Percentiles rank a stretch among this genome's conserved stretches.
phyloP scores from a whole-genome alignment of 768 basidiomycete species.

The Kwoniella newhampshirensis region DNA sequence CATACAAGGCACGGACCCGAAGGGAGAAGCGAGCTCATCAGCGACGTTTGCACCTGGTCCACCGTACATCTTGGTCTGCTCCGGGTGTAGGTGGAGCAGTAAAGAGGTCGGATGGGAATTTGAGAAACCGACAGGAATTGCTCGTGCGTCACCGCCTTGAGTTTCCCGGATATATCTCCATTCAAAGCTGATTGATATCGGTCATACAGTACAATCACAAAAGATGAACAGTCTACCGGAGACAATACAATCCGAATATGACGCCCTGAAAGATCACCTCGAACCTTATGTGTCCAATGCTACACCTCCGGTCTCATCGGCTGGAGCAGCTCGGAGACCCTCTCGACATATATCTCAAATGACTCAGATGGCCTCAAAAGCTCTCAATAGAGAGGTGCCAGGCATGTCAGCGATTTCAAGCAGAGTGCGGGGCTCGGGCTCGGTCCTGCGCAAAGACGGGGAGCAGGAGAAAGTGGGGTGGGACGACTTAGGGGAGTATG shows the following conservation, averaged over 20 bases:
- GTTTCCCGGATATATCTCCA: too few relatives aligned
- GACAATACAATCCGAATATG: conserved; percentile 74
- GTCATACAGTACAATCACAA: conserved; percentile 84
- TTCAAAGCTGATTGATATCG: too few relatives aligned
- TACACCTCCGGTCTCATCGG: conserved; percentile 22
- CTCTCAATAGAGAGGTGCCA: conserved; percentile 74
- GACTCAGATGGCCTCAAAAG: conserved; percentile 77
- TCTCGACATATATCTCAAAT: conserved; percentile 53
- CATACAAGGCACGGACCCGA: conserved; percentile 76
- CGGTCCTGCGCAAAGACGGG: conserved; percentile 3
- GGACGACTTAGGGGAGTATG: conserved; percentile 48
- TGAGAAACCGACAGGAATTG: conserved; percentile 93
- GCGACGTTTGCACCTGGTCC: conserved; percentile 58
- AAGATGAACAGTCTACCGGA: conserved; percentile 80
- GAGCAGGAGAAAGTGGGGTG: conserved; percentile 24
- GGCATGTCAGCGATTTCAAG: conserved; percentile 36
- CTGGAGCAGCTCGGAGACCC: conserved; percentile 20
- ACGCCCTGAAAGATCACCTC: conserved; percentile 92
- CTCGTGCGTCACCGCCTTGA: conserved; percentile 61
- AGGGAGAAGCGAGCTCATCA: conserved; percentile 52
- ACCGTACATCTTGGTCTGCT: conserved; percentile 87
- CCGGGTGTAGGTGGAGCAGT: conserved; percentile 93
- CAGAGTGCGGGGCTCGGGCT: conserved; percentile 1
- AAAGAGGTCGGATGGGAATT: conserved; percentile 86
- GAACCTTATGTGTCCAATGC: conserved; percentile 78